Conservation (phyloP, 176 grass and related monocot genomes). For the Phoenix roebelenii region DNA sequence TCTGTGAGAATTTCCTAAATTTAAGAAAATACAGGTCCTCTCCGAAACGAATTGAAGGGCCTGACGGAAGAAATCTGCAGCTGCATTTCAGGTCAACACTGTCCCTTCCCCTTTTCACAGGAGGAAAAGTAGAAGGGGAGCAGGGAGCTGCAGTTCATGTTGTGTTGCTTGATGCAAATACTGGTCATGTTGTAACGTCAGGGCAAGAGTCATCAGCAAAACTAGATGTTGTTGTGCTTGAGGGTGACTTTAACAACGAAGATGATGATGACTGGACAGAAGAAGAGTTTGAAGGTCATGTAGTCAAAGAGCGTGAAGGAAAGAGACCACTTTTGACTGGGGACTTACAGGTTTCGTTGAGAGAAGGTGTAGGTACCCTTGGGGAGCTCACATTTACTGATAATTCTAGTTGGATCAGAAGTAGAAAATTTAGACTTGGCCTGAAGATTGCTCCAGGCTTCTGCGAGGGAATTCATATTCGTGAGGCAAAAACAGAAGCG, state of each 20-base stretch:
- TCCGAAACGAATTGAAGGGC: conserved; percentile 18
- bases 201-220: conserved; percentile 18
- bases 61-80: conserved; percentile 19
- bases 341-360: conserved; percentile 6
- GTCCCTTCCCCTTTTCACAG: conserved; percentile 11
- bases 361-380: conserved; percentile 16
- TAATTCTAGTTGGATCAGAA: conserved; percentile 20
- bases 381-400: conserved; percentile 20
- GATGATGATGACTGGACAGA: conserved; percentile 14
- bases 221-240: conserved; percentile 12
- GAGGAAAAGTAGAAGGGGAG: conserved; percentile 19
- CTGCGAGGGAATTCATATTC: conserved; percentile 8
- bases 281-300: conserved; percentile 17
- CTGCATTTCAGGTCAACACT: conserved; percentile 9
- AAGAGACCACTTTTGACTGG: conserved; percentile 20
- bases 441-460: conserved; percentile 15
- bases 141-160: conserved; percentile 23
- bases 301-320: conserved; percentile 19
- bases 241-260: conserved; percentile 21
- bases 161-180: conserved; percentile 13
- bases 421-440: conserved; percentile 20
- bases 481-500: conserved; percentile 20
- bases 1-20: background rate
- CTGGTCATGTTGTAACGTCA: conserved; percentile 8
- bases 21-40: background rate